Percentiles rank a stretch among this genome's conserved stretches.
These are phyloP conservation scores for Botrytis squamosa DNA, from an alignment of 2,329 filamentous ascomycete species.

Conservation along the genomic window DNA sequence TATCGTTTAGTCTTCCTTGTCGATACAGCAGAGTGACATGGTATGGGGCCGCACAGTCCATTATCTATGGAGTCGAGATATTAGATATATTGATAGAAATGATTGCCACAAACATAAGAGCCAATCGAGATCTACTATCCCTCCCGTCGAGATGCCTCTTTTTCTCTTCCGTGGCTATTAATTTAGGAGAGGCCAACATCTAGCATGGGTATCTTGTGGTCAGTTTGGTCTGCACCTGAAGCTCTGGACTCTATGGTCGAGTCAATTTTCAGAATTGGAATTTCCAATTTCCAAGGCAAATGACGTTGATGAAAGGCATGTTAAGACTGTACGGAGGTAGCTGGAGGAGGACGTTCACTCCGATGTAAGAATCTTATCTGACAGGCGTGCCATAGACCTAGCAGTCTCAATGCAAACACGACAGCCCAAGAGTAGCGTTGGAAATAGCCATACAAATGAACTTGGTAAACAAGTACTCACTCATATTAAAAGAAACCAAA, in stretches of 20 bases:
- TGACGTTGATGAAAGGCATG: not conserved
- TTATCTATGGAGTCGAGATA: not conserved
- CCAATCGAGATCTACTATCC: constrained; percentile 2
- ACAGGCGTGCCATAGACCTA: not conserved
- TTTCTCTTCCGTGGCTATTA: not conserved
- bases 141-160: not conserved
- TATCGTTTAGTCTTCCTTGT: constrained; percentile 17
- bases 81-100: constrained; percentile 8
- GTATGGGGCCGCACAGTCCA: constrained; percentile 14
- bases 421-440: not conserved
- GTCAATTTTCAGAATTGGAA: not conserved
- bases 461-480: not conserved
- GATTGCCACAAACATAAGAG: not conserved
- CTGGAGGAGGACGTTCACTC: not conserved
- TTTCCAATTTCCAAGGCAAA: not conserved
- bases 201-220: not conserved
- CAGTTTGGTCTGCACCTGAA: not conserved
- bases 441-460: not conserved
- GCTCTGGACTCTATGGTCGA: not conserved
- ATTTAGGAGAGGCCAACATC: not conserved
- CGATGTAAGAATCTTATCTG: not conserved
- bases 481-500: not conserved
- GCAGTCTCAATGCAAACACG: not conserved
- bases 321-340: not conserved
- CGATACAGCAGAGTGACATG: not conserved